These are phyloP conservation scores for Vitis amurensis DNA, from an alignment of 164 flowering plant genomes.

Conservation along the genomic window DNA sequence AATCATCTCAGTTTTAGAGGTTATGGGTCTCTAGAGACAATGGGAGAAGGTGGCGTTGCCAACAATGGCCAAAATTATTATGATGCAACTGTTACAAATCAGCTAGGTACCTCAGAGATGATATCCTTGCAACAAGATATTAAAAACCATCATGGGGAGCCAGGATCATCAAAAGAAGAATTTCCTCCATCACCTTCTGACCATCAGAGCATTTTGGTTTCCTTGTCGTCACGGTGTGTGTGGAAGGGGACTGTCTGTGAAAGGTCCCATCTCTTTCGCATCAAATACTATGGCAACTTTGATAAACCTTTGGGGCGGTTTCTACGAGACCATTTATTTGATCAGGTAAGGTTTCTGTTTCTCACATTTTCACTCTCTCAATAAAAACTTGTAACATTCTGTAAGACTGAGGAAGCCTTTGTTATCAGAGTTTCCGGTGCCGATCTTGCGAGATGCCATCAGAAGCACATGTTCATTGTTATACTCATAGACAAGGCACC, in stretches of 20 bases:
- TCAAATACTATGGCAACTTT: slow-evolving; percentile 91
- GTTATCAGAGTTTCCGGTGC: slow-evolving; percentile 66
- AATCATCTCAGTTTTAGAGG: slow-evolving; percentile 16
- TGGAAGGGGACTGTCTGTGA: slow-evolving; percentile 99
- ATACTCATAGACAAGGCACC: slow-evolving; percentile 93
- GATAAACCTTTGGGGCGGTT: slow-evolving; percentile 96
- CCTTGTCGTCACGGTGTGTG: slow-evolving; percentile 86
- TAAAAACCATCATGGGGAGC: slow-evolving; percentile 38
- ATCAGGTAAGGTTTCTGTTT: slow-evolving; percentile 52
- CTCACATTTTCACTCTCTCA: neutral
- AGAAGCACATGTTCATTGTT: slow-evolving; percentile 98
- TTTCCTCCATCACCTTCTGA: slow-evolving; percentile 92
- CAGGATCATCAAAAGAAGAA: slow-evolving; percentile 58
- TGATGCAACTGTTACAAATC: slow-evolving; percentile 16
- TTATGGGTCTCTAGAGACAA: slow-evolving; percentile 20
- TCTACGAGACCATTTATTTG: slow-evolving; percentile 86
- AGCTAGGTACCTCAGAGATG: slow-evolving; percentile 27
- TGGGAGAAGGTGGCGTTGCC: slow-evolving; percentile 16
- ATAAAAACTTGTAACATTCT: neutral
- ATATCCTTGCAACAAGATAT: slow-evolving; percentile 37
- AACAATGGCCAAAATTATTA: slow-evolving; percentile 16
- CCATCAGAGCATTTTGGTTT: slow-evolving; percentile 94
- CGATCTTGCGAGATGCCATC: slow-evolving; percentile 90
- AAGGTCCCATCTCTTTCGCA: slow-evolving; percentile 85
- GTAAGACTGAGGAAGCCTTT: slow-evolving; percentile 12